Percentiles rank a stretch among this genome's conserved stretches.
phyloP scores from a whole-genome alignment of 2,329 filamentous ascomycete species.

The Calycina herbarum region DNA sequence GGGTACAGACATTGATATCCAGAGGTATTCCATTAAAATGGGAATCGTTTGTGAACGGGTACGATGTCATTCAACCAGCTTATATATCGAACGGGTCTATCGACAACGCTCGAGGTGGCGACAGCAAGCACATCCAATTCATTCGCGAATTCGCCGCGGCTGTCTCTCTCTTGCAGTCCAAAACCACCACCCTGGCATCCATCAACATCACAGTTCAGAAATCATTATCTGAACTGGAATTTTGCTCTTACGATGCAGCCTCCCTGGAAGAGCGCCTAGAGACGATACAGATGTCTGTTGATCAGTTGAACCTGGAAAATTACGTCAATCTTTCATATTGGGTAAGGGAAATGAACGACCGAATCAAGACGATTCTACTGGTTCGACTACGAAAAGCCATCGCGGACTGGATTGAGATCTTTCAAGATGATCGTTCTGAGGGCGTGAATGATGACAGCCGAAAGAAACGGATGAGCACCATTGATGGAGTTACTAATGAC shows the following conservation, averaged over 20 bases:
- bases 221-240: slow-evolving; percentile 77
- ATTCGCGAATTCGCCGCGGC: slow-evolving; percentile 89
- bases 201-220: slow-evolving; percentile 83
- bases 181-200: slow-evolving; percentile 74
- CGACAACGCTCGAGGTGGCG: slow-evolving; percentile 59
- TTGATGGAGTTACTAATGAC: slow-evolving; percentile 45
- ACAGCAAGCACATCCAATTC: slow-evolving; percentile 95
- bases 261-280: slow-evolving; percentile 80
- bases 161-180: slow-evolving; percentile 83
- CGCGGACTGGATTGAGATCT: slow-evolving; percentile 81
- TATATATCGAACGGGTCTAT: slow-evolving; percentile 59
- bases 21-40: slow-evolving; percentile 91
- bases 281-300: slow-evolving; percentile 85
- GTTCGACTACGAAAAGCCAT: slow-evolving; percentile 84
- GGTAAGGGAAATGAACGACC: slow-evolving; percentile 83
- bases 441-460: slow-evolving; percentile 49
- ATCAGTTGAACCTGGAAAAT: slow-evolving; percentile 94
- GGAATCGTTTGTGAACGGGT: slow-evolving; percentile 97
- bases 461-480: slow-evolving; percentile 49
- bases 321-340: slow-evolving; percentile 91
- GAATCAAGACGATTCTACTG: slow-evolving; percentile 78
- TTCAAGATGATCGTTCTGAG: slow-evolving; percentile 59
- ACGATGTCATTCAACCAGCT: slow-evolving; percentile 75
- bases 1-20: slow-evolving; percentile 77
- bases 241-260: slow-evolving; percentile 78